phyloP scores from a whole-genome alignment of 129 eudicot genomes.

The sunflower (Helianthus annuus) region HanXRQr2.0-SUNRISE NC_035437.2:138464054-138464553 shows the following conservation, averaged over 20 bases:
- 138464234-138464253: conserved; percentile 5
- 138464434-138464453: not conserved
- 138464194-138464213: conserved; percentile 11
- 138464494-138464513: not conserved
- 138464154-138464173: conserved; percentile 13
- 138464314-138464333: not conserved
- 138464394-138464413: not conserved
- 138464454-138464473: conserved; percentile 3
- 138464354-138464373: not conserved
- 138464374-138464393: not conserved
- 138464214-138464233: not conserved
- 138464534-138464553: not conserved
- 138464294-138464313: not conserved
- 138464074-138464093: not conserved
- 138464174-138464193: conserved; percentile 14
- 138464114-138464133: conserved; percentile 7
- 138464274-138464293: conserved; percentile 12
- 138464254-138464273: conserved; percentile 12
- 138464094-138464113: conserved; percentile 1
- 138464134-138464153: not conserved
- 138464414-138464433: conserved; percentile 1
- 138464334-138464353: not conserved
- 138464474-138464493: not conserved
- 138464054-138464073: conserved; percentile 5
- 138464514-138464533: not conserved